Conservation (phyloP, 208 protist genomes). For the Wallacemonas sp. region DNA sequence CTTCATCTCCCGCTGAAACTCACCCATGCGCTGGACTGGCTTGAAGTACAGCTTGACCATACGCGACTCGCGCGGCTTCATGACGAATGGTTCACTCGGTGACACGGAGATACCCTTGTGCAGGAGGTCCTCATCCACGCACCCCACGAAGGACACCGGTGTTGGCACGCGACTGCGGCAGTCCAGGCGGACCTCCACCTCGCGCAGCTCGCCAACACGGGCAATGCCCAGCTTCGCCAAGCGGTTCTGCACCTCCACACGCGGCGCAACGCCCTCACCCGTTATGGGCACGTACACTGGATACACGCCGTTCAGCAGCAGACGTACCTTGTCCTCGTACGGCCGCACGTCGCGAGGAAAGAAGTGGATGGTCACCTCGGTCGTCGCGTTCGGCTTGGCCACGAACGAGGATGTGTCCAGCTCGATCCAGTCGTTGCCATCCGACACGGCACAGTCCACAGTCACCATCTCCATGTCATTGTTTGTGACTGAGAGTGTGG, state of each 20-base stretch:
- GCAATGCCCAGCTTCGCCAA: slow-evolving; percentile 85
- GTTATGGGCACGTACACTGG: slow-evolving; percentile 70
- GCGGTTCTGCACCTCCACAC: slow-evolving; percentile 85
- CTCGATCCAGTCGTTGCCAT: slow-evolving; percentile 76
- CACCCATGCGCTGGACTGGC: slow-evolving; percentile 80
- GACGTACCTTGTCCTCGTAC: slow-evolving; percentile 89
- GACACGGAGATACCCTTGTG: slow-evolving; percentile 59
- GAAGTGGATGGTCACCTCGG: slow-evolving; percentile 85
- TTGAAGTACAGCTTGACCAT: slow-evolving; percentile 76
- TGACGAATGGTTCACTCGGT: slow-evolving; percentile 32
- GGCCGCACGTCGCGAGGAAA: slow-evolving; percentile 70
- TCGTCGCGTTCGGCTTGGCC: slow-evolving; percentile 67
- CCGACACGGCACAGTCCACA: slow-evolving; percentile 79
- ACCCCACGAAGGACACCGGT: slow-evolving; percentile 73
- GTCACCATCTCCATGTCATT: slow-evolving; percentile 83
- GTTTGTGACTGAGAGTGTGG: slow-evolving; percentile 88
- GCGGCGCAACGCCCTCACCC: slow-evolving; percentile 91
- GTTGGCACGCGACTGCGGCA: slow-evolving; percentile 85
- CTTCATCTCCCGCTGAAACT: slow-evolving; percentile 87
- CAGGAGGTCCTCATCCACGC: slow-evolving; percentile 57
- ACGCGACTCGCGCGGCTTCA: slow-evolving; percentile 81
- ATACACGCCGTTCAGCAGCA: slow-evolving; percentile 94
- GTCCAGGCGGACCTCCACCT: slow-evolving; percentile 71
- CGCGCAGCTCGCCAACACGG: slow-evolving; percentile 71
- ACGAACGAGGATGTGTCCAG: slow-evolving; percentile 89